Evolutionary conservation across 352 stramenopile genomes (phyloP).

Genomic region (Pythium utonaiense): DNA sequence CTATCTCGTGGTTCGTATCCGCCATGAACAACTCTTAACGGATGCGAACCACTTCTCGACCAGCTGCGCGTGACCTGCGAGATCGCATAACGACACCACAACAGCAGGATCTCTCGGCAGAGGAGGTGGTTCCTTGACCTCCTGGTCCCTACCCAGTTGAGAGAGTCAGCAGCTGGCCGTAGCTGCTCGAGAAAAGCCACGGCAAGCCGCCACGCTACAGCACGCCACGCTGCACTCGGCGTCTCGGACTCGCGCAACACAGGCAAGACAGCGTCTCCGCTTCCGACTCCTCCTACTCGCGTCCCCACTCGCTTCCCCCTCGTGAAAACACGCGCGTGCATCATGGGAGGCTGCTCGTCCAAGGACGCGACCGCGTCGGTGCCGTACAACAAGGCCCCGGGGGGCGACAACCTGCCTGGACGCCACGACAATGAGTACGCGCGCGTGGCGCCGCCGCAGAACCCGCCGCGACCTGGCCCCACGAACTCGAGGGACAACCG

Average conservation of each 20-base stretch:
- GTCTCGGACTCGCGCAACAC: background rate
- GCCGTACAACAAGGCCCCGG: conserved; percentile 8
- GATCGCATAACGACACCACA: conserved; percentile 15
- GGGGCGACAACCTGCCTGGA: background rate
- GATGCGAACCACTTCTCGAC: background rate
- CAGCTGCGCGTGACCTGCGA: background rate
- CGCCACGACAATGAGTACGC: background rate
- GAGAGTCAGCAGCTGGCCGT: conserved; percentile 21
- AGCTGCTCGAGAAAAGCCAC: background rate
- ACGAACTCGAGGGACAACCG: background rate
- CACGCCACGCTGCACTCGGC: background rate
- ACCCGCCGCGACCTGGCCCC: background rate
- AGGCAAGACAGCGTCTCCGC: background rate
- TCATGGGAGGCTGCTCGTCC: conserved; percentile 46
- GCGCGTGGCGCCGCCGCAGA: background rate
- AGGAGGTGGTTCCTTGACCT: background rate
- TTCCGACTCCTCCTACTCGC: too few species aligned
- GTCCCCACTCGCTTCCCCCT: background rate
- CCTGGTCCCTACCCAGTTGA: background rate
- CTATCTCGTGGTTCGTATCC: background rate
- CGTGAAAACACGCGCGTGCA: background rate
- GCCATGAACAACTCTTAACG: background rate
- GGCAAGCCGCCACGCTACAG: background rate
- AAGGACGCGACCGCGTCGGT: conserved; percentile 23
- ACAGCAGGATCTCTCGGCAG: conserved; percentile 9